These are phyloP conservation scores for Claviceps fusiformis DNA, from an alignment of 2,329 filamentous ascomycete species.

Conservation along the genomic window DNA sequence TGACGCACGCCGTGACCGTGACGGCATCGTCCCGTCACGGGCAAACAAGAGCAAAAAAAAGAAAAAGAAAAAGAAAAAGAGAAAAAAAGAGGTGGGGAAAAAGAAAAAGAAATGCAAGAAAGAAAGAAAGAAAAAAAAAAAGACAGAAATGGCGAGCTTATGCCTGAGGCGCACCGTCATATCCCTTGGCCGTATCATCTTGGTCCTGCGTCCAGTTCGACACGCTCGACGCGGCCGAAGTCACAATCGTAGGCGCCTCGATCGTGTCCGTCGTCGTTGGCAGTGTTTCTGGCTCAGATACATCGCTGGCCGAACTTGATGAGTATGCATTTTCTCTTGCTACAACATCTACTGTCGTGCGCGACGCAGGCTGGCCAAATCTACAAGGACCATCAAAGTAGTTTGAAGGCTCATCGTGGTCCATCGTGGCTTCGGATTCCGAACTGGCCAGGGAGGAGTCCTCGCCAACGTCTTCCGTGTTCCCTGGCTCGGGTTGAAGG, in stretches of 20 bases:
- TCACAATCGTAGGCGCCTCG: not conserved
- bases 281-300: not conserved
- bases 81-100: not conserved
- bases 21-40: not conserved
- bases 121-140: not conserved
- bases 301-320: conserved; percentile 3
- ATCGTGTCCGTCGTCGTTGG: conserved; percentile 1
- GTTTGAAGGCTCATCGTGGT: not conserved
- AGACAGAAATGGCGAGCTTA: not conserved
- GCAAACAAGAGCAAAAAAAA: not conserved
- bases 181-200: not conserved
- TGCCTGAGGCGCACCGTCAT: not conserved
- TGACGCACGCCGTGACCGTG: not conserved
- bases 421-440: not conserved
- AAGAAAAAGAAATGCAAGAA: not conserved
- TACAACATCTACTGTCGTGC: not conserved
- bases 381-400: not conserved
- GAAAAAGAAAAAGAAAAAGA: no score
- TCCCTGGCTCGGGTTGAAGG: conserved; percentile 18
- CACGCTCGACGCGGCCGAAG: conserved; percentile 1
- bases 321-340: not conserved
- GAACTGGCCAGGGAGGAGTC: not conserved
- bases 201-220: conserved; percentile 2
- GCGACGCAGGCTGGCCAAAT: not conserved
- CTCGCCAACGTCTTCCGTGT: conserved; percentile 10